phyloP scores from a whole-genome alignment of 192 early-diverging fungal species.

The Coemansia sp. region DNA sequence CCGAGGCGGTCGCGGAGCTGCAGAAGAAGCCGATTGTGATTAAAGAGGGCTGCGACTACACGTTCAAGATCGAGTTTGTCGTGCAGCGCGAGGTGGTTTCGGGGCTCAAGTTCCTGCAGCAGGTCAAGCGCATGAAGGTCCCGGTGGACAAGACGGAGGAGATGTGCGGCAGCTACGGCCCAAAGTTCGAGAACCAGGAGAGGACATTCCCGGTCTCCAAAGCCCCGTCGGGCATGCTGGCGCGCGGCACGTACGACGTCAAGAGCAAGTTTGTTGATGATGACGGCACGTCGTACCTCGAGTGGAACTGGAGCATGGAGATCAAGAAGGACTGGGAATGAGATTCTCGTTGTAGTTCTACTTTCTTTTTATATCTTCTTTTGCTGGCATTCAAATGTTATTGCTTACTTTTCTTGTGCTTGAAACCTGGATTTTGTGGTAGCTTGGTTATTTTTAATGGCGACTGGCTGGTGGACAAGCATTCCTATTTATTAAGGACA shows the following conservation, averaged over 20 bases:
- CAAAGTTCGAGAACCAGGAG: slow-evolving; percentile 72
- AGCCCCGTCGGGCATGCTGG: slow-evolving; percentile 88
- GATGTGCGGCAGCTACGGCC: slow-evolving; percentile 97
- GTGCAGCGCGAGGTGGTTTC: slow-evolving; percentile 94
- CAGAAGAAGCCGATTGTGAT: slow-evolving; percentile 78
- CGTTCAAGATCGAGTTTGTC: slow-evolving; percentile 90
- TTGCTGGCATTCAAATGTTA: no score
- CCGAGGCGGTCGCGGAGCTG: slow-evolving; percentile 67
- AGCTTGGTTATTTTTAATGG: no score
- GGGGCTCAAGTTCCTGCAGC: slow-evolving; percentile 93
- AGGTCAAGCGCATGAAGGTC: slow-evolving; percentile 85
- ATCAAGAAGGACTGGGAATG: slow-evolving; percentile 88
- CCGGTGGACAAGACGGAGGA: slow-evolving; percentile 89
- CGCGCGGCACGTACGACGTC: slow-evolving; percentile 88
- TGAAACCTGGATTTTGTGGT: no score
- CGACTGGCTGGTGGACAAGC: no score
- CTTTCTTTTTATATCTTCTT: no score
- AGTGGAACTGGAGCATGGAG: slow-evolving; percentile 83
- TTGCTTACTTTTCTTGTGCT: no score
- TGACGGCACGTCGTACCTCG: slow-evolving; percentile 75
- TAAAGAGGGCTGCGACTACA: slow-evolving; percentile 95
- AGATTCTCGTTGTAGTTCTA: slow-evolving; percentile 2
- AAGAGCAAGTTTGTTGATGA: slow-evolving; percentile 95
- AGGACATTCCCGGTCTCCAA: slow-evolving; percentile 80
- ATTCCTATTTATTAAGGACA: no score